phyloP scores from a whole-genome alignment of 352 stramenopile genomes.

The Pythium insidiosum region DNA sequence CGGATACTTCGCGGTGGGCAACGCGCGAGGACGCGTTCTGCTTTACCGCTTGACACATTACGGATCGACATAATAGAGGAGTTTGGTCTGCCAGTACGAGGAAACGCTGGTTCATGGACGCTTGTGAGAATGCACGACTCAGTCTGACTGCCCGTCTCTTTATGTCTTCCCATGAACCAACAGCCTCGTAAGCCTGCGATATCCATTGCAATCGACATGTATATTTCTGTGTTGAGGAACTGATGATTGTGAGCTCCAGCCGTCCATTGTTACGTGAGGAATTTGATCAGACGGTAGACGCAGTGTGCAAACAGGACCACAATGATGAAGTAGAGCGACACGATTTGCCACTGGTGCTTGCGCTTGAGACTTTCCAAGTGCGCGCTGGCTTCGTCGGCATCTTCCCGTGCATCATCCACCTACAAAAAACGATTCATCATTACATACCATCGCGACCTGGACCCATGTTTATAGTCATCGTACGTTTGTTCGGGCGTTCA shows the following conservation, averaged over 20 bases:
- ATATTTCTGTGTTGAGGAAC: no score
- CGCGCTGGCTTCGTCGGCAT: constrained; percentile 53
- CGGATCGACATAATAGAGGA: constrained; percentile 72
- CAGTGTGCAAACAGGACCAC: constrained; percentile 60
- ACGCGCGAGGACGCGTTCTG: constrained; percentile 95
- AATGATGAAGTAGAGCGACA: constrained; percentile 76
- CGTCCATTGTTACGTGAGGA: no score
- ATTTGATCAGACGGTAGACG: constrained; percentile 62
- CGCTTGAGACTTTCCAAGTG: constrained; percentile 78
- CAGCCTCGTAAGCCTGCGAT: no score
- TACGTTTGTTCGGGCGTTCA: constrained; percentile 72
- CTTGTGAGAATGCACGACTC: no score
- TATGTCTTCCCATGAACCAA: no score
- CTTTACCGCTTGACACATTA: constrained; percentile 96
- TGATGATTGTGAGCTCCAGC: no score
- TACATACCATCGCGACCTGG: no score
- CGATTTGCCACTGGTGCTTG: constrained; percentile 71
- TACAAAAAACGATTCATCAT: constrained; percentile 1
- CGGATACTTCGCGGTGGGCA: constrained; percentile 93
- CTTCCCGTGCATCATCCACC: constrained; percentile 63
- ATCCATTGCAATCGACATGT: no score
- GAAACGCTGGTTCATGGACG: no score
- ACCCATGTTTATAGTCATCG: constrained; percentile 9
- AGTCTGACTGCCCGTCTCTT: no score
- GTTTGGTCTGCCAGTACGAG: no score